Evolutionary conservation across 2,329 filamentous ascomycete genomes (phyloP), one percentile per base, ranked within the genome.

Genomic region (Colletotrichum sansevieriae): DNA sequence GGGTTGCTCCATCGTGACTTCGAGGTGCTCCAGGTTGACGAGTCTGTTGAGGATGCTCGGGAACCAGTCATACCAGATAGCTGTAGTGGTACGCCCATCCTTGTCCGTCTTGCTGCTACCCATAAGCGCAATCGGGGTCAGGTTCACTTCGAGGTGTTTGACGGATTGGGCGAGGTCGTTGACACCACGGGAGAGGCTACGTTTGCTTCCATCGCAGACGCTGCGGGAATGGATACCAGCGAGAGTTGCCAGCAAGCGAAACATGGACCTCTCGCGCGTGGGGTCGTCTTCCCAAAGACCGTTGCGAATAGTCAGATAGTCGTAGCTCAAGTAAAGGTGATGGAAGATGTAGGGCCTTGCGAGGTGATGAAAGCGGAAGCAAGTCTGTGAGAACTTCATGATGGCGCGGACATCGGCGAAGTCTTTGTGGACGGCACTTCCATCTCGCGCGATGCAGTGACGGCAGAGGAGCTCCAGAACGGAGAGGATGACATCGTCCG

Each of bases 281-380:
- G 0, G 3, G 13, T 39, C 0, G 0, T 41, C 54, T 7, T 33
- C 12, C 35, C n/a, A 43, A 25, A 20, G 0, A 0, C 9, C 18
- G 0, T 44, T 20, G 2, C 33, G 29, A n/a, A 57, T 57, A 12
- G 37, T n/a, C 3, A 44, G 39, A 22, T 43, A 57, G 37, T 57
- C 37, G 15, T 57, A 57, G 2, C 39, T 57, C 18, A 57, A 37
- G 54, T 10, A 25, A 10, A 57, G n/a, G 22, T 25, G 29, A 11
- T 15, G 54, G 15, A 57, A 43, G 54, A 57, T 20, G 39, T 57
- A 9, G 54, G 54, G 37, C n/a, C 54, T 41, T 4, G 4, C 35
- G 15, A 57, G 37, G 18, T 11, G 37, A 1, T 57, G 29, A 13
- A 44, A 33, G 35, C 37, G 37, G 1, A 57, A 57, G 54, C 37